Evolutionary conservation across 805 yeast species (phyloP).

Genomic region (Candida golubevii): DNA sequence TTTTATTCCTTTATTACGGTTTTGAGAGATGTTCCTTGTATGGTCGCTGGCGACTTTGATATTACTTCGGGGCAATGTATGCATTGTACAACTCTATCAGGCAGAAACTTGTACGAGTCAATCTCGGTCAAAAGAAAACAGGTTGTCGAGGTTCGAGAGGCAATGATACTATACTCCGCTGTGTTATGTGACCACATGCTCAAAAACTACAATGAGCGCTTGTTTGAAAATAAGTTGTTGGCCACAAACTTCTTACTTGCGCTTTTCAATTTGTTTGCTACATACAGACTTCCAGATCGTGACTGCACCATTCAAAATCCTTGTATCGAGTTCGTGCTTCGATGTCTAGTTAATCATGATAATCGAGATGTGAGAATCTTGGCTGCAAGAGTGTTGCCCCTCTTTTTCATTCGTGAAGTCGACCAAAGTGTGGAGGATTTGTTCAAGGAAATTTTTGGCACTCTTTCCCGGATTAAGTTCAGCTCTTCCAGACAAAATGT

Average conservation of each 20-base stretch:
- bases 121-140: slow-evolving; percentile 22
- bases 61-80: slow-evolving; percentile 28
- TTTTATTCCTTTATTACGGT: slow-evolving; percentile 33
- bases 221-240: slow-evolving; percentile 23
- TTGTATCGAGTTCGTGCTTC: slow-evolving; percentile 39
- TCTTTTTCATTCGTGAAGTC: slow-evolving; percentile 39
- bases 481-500: slow-evolving; percentile 21
- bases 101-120: slow-evolving; percentile 23
- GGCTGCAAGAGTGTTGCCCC: slow-evolving; percentile 50
- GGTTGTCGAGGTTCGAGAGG: slow-evolving; percentile 21
- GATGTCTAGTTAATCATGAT: slow-evolving; percentile 33
- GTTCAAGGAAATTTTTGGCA: slow-evolving; percentile 42
- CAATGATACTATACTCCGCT: slow-evolving; percentile 22
- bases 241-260: slow-evolving; percentile 43
- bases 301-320: slow-evolving; percentile 18
- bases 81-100: slow-evolving; percentile 32
- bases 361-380: slow-evolving; percentile 55
- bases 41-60: slow-evolving; percentile 35
- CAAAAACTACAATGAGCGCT: slow-evolving; percentile 1
- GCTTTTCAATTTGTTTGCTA: slow-evolving; percentile 46
- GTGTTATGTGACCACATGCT: slow-evolving; percentile 21
- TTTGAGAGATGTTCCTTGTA: slow-evolving; percentile 41
- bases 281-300: slow-evolving; percentile 46
- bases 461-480: slow-evolving; percentile 41
- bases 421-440: slow-evolving; percentile 36